Base-by-base conservation (phyloP, 2,329 filamentous ascomycete genomes). In the Eutypella sp. region DNA sequence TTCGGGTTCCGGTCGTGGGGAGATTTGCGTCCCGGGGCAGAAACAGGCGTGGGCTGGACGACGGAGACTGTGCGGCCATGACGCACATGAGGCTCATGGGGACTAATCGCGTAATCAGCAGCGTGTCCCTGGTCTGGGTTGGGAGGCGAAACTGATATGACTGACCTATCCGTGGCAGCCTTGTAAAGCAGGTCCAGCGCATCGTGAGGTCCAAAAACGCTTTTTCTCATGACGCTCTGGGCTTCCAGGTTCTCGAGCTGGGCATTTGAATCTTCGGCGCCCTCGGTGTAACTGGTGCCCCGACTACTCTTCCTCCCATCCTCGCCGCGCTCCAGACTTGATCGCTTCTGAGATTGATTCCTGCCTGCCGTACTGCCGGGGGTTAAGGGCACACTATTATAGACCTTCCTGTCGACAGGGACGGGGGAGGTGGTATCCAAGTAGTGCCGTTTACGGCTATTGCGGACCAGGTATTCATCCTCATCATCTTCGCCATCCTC, bases 131-230 rank as follows among this genome's bases (percentile, higher is more conserved):
- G 27, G 41, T 25, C 19, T 10, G 29, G 11, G 22, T 13, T 29
- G 10, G 42, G 34, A 24, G 38, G 51, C 42, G 46, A 54, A 42
- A 33, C 48, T 47, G 44, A 51, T 25, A 52, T 43, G 50, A 67
- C 69, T 59, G 62, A 74, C 74, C 74, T 80, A 61, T 84, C 78
- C 34, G 81, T 84, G 24, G 81, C 90, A 18, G 91, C 92, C 68
- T 95, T 91, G 61, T 95, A 95, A 15, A 97, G 76, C 47, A 96
- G 74, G 64, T 96, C 90, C 40, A 97, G 75, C 20, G 92, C 92
- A 70, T 97, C 92, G 60, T 96, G 91, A 3, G 89, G 90, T 29
- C 90, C 91, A 65, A 91, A 95, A 38, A 97, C 83, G 55, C 89
- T 87, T 45, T 71, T 74, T 25, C 81, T 70, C 81, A 85, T 84